phyloP scores from a whole-genome alignment of 106 monocot genomes.

The Hemerocallis citrina region DNA sequence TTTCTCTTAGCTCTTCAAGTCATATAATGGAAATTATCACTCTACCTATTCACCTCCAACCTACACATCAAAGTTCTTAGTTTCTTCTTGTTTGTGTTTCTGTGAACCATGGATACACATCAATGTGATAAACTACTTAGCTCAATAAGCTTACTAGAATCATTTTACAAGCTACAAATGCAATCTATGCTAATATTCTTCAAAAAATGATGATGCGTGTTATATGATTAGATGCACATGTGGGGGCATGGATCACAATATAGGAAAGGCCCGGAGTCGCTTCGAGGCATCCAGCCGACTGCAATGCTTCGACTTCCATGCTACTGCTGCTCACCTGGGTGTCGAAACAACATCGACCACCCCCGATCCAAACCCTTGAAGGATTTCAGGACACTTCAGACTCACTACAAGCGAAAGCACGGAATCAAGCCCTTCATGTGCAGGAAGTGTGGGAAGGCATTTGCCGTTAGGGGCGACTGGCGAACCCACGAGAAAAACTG shows the following conservation, averaged over 20 bases:
- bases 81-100: too few relatives aligned
- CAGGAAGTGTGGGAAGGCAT: slow-evolving; percentile 58
- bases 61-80: too few relatives aligned
- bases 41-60: too few relatives aligned
- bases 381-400: slow-evolving; percentile 66
- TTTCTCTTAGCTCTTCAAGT: too few relatives aligned
- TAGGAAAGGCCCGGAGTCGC: slow-evolving; percentile 52
- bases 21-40: too few relatives aligned
- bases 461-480: slow-evolving; percentile 61
- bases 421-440: slow-evolving; percentile 69
- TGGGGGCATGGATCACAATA: slow-evolving; percentile 77
- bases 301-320: slow-evolving; percentile 66
- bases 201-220: too few relatives aligned
- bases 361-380: slow-evolving; percentile 53
- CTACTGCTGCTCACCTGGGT: slow-evolving; percentile 62
- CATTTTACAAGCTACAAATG: too few relatives aligned
- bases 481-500: slow-evolving; percentile 65
- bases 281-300: slow-evolving; percentile 56
- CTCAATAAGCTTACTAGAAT: too few relatives aligned
- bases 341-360: slow-evolving; percentile 64
- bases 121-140: too few relatives aligned
- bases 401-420: slow-evolving; percentile 68
- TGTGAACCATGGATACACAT: too few relatives aligned
- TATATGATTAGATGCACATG: slow-evolving; percentile 74
- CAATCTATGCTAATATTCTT: too few relatives aligned